Base-by-base conservation (phyloP, 441 rosid genomes). In the Adansonia gregorii region DNA sequence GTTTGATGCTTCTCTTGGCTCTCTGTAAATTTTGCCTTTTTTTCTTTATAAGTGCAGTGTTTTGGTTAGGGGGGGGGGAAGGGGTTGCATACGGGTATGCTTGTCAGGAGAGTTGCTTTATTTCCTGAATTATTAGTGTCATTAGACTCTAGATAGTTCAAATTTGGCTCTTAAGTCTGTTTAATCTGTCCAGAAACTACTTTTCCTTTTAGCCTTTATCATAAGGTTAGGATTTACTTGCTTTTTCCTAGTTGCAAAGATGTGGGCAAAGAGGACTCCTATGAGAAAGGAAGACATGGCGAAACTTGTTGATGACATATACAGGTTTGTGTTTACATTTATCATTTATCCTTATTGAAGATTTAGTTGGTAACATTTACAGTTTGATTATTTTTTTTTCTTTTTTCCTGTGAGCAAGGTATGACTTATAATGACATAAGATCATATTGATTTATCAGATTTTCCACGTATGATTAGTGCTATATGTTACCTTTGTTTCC, bases 221-320 rank as follows among this genome's bases (percentile, higher is more conserved):
- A 35, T 71, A n/a, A 69, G 49, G 31, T 58, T 67, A 41, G 22
- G 1, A 11, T 19, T 11, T 85, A 27, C 41, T 17, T 68, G 41
- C 20, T 2, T 72, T 79, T 54, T 76, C 58, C 79, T 85, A 90
- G 98, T 82, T 82, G 80, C 94, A 39, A 91, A 85, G 86, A 80
- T 83, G 73, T 88, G 93, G 89, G 81, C 91, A 73, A 97, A 93
- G 89, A 94, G 86, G 89, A 87, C 80, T 81, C 73, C 83, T 35
- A 75, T 91, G 59, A 86, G 91, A 59, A 97, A 85, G 92, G 98
- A 94, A 76, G 97, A 86, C 48, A 98, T 89, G 35, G 97, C 97
- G 24, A 97, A 90, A 86, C 81, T 94, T 60, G 95, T 97, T 1
- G 98, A 93, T 19, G 99, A 89, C 82, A 93, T 89, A 22, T 92